A percentile compares a stretch with the other conserved stretches of the same genome.
These are phyloP conservation scores for Coemansia javaensis DNA, from an alignment of 192 early-diverging fungal species.

Conservation along the genomic window DNA sequence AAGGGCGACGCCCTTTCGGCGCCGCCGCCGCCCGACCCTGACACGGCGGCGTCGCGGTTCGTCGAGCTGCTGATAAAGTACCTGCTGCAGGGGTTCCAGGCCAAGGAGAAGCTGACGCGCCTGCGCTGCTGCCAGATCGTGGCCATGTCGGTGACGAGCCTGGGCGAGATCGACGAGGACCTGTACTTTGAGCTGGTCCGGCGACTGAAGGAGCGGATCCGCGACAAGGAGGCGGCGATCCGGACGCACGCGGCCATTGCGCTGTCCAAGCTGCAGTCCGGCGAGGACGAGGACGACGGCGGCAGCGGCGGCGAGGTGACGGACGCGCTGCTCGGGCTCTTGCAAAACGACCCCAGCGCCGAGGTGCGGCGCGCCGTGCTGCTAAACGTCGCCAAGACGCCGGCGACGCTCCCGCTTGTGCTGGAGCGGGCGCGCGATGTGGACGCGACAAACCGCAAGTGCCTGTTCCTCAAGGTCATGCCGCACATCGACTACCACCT, in stretches of 20 bases:
- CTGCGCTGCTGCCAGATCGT: constrained; percentile 73
- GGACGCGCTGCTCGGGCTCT: constrained; percentile 57
- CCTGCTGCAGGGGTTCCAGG: constrained; percentile 69
- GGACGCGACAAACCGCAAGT: constrained; percentile 68
- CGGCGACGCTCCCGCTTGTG: constrained; percentile 61
- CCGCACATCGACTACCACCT: constrained; percentile 66
- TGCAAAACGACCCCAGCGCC: constrained; percentile 72
- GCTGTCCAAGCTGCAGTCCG: constrained; percentile 68
- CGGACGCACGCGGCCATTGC: constrained; percentile 76
- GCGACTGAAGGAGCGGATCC: constrained; percentile 63
- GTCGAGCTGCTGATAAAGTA: constrained; percentile 65
- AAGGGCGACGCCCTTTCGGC: constrained; percentile 36
- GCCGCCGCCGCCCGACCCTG: constrained; percentile 24
- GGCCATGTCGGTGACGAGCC: constrained; percentile 63
- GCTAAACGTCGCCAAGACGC: constrained; percentile 64
- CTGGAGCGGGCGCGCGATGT: constrained; percentile 74
- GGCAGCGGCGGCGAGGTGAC: constrained; percentile 59
- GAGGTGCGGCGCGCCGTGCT: constrained; percentile 81
- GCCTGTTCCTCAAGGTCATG: constrained; percentile 67
- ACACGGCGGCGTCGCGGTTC: constrained; percentile 64
- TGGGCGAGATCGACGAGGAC: constrained; percentile 78
- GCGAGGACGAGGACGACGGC: constrained; percentile 56
- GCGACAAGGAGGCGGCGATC: constrained; percentile 76
- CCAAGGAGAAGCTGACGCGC: constrained; percentile 74
- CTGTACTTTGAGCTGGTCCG: constrained; percentile 65